Evolutionary conservation across 73 alveolate genomes (phyloP).

Genomic region (Paraurostyla sp.): DNA sequence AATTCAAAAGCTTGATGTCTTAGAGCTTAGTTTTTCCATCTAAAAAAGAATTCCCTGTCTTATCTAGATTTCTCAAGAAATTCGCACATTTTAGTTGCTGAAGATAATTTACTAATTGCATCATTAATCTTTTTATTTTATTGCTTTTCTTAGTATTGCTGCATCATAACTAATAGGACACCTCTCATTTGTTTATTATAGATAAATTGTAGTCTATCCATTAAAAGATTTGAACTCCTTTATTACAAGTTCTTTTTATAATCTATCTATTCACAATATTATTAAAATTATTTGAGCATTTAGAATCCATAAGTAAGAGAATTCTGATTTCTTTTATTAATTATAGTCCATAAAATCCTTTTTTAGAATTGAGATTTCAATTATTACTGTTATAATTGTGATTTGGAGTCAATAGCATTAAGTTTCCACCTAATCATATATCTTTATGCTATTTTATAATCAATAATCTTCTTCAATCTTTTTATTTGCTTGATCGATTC

Average conservation of each 20-base stretch:
- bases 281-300: not conserved
- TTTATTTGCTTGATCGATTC: not conserved
- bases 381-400: not conserved
- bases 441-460: not conserved
- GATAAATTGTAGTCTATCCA: not conserved
- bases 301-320: not conserved
- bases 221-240: too few relatives aligned
- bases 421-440: conserved; percentile 23
- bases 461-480: not conserved
- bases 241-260: too few relatives aligned
- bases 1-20: conserved; percentile 29
- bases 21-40: conserved; percentile 20
- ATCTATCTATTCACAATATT: too few relatives aligned
- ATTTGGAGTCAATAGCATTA: not conserved
- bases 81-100: conserved; percentile 5
- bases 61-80: conserved; percentile 3
- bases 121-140: not conserved
- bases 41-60: conserved; percentile 23
- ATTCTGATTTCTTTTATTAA: not conserved
- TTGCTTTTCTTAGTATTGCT: not conserved
- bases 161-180: not conserved
- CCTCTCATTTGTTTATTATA: not conserved
- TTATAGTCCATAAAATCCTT: not conserved
- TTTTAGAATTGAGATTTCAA: not conserved
- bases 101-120: conserved; percentile 12